Percentiles rank a stretch among this genome's conserved stretches.
Conservation (phyloP, 768 basidiomycete species). For the Pilatotrama ljubarskyi region DNA sequence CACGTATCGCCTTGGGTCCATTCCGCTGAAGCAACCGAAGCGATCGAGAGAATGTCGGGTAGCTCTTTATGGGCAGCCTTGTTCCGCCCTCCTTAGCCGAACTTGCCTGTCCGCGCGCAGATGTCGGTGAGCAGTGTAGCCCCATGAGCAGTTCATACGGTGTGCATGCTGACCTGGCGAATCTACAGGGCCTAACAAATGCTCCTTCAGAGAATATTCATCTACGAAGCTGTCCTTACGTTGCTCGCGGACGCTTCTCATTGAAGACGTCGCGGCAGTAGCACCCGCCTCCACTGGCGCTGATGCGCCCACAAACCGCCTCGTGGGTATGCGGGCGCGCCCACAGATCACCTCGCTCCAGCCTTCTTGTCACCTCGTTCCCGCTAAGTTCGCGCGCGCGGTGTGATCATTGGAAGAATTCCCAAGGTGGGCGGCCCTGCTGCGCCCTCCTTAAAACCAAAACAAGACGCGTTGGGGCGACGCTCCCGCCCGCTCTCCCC, state of each 20-base stretch:
- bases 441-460: neutral
- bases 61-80: neutral
- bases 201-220: neutral
- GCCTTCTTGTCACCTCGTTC: conserved; percentile 11
- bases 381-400: conserved; percentile 10
- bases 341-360: conserved; percentile 19
- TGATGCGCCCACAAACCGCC: conserved; percentile 5
- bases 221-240: neutral
- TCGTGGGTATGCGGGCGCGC: conserved; percentile 13
- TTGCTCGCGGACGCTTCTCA: neutral
- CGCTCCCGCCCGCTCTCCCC: neutral
- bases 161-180: neutral
- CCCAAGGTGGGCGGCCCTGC: conserved; percentile 1
- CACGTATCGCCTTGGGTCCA: neutral
- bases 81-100: neutral
- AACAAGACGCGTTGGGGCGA: neutral
- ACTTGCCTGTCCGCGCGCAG: too few relatives aligned
- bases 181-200: neutral
- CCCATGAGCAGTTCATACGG: neutral
- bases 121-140: neutral
- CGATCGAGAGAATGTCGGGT: neutral
- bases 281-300: neutral
- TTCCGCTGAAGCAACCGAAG: neutral
- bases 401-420: neutral
- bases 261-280: neutral